These are phyloP conservation scores for Canna indica DNA, from an alignment of 176 grass and related monocot genomes.

Conservation along the genomic window DNA sequence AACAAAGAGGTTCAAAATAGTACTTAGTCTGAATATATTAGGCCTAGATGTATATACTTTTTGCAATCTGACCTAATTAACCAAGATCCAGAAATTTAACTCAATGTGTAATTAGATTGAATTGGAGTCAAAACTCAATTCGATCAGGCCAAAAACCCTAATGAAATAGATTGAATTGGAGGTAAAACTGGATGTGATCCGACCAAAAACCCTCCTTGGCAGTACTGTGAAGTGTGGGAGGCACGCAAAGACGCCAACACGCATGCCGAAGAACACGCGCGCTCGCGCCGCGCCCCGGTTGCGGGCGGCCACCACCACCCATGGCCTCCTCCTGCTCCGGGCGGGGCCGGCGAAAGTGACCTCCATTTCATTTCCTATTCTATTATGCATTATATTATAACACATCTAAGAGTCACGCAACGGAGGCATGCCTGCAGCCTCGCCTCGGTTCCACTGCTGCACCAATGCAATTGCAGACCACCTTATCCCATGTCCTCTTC, in stretches of 20 bases:
- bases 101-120: no score
- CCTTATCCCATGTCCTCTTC: not conserved
- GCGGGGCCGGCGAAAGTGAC: slow-evolving; percentile 8
- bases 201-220: no score
- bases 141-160: no score
- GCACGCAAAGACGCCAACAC: slow-evolving; percentile 20
- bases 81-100: no score
- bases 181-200: no score
- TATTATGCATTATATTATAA: not conserved
- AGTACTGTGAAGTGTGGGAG: slow-evolving; percentile 6
- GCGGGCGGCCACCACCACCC: slow-evolving; percentile 7
- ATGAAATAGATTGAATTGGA: no score
- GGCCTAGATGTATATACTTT: no score
- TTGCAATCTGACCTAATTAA: no score
- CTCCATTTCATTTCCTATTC: not conserved
- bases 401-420: slow-evolving; percentile 19
- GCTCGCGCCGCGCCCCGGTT: not conserved
- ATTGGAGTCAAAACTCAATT: no score
- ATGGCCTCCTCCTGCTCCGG: not conserved
- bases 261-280: slow-evolving; percentile 26
- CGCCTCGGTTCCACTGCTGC: slow-evolving; percentile 5
- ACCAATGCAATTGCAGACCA: not conserved
- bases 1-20: no score
- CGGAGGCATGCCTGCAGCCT: no score
- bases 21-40: no score